Conservation (phyloP, 2,329 filamentous ascomycete species). For the Berkeleyomyces rouxiae region DNA sequence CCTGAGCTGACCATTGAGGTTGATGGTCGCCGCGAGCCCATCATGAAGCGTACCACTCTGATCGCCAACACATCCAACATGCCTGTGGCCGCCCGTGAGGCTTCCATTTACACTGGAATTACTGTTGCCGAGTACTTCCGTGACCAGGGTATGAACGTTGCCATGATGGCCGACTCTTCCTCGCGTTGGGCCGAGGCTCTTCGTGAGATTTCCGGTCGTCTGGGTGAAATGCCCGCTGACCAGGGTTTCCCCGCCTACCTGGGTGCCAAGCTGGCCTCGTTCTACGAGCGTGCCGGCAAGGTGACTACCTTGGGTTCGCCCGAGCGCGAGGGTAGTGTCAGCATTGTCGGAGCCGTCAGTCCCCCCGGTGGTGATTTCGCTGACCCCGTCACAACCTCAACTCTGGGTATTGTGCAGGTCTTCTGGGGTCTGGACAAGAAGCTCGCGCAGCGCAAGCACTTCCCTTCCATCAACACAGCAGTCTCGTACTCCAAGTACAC, state of each 20-base stretch:
- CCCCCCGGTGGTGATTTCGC: slow-evolving; percentile 98
- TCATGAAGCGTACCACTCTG: slow-evolving; percentile 98
- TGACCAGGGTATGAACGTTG: slow-evolving; percentile 90
- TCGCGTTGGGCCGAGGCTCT: slow-evolving; percentile 97
- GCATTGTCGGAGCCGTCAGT: slow-evolving; percentile 92
- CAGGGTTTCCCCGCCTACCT: slow-evolving; percentile 98
- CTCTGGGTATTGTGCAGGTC: slow-evolving; percentile 92
- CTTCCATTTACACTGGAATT: slow-evolving; percentile 95
- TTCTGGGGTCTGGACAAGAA: slow-evolving; percentile 99
- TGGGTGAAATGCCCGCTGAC: slow-evolving; percentile 99
- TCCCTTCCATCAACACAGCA: slow-evolving; percentile 93
- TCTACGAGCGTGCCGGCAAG: slow-evolving; percentile 95
- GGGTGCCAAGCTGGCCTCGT: slow-evolving; percentile 89
- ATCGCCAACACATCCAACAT: slow-evolving; percentile 99
- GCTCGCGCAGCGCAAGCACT: slow-evolving; percentile 95
- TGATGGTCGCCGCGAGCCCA: slow-evolving; percentile 87
- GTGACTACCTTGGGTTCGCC: slow-evolving; percentile 76
- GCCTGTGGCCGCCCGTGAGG: slow-evolving; percentile 95
- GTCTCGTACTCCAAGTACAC: slow-evolving; percentile 97
- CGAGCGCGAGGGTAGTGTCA: slow-evolving; percentile 78
- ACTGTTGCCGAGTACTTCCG: slow-evolving; percentile 94
- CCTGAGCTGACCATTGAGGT: slow-evolving; percentile 92
- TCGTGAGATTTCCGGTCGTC: slow-evolving; percentile 94
- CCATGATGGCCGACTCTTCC: slow-evolving; percentile 99
- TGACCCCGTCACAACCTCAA: slow-evolving; percentile 86